A percentile compares a stretch with the other conserved stretches of the same genome.
phyloP scores from a whole-genome alignment of 164 flowering plant genomes.

The Amborella trichopoda region DNA sequence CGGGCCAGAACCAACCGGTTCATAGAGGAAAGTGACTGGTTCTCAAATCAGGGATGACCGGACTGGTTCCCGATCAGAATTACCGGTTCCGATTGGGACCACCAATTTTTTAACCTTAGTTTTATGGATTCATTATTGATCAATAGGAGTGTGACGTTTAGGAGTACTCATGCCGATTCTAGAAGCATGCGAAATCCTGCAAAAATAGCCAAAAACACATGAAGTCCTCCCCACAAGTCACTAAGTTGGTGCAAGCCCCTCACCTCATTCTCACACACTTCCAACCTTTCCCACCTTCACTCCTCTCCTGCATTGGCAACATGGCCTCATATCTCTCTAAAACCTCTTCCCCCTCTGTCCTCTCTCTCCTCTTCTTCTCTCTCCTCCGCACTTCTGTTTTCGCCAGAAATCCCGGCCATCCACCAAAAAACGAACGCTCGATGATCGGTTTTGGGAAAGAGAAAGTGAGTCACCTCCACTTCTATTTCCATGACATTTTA shows the following conservation, averaged over 20 bases:
- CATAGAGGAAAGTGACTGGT: no score
- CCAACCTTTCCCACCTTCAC: background rate
- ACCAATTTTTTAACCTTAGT: background rate
- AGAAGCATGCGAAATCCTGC: no score
- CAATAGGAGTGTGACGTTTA: no score
- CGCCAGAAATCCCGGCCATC: background rate
- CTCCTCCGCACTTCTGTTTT: background rate
- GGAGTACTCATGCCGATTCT: no score
- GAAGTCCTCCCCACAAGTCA: background rate
- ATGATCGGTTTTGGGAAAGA: constrained; percentile 3
- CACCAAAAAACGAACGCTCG: background rate
- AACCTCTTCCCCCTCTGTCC: background rate
- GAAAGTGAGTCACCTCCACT: constrained; percentile 26
- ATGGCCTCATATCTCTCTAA: background rate
- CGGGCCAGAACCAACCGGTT: no score
- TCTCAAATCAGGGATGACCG: no score
- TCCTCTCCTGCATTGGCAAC: background rate
- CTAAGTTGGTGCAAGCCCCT: background rate
- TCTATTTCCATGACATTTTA: constrained; percentile 27
- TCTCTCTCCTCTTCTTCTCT: background rate
- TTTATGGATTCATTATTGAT: background rate
- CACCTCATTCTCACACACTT: background rate
- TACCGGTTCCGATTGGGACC: no score
- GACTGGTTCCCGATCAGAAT: no score
- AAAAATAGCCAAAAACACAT: background rate